phyloP scores from a whole-genome alignment of 176 grass and related monocot genomes.

The Oryza punctata region DNA sequence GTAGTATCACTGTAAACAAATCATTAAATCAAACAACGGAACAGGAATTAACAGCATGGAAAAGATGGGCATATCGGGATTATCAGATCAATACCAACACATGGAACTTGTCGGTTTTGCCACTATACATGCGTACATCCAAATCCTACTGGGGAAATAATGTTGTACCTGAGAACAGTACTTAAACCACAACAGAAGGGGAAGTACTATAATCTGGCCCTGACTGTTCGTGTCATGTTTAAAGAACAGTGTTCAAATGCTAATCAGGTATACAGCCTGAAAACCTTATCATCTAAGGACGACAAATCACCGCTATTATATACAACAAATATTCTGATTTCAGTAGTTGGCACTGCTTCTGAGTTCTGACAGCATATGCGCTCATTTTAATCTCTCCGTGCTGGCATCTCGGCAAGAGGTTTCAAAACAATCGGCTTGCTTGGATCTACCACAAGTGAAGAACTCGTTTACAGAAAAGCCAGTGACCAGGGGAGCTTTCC shows the following conservation, averaged over 20 bases:
- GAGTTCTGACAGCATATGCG: conserved; percentile 5
- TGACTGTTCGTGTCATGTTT: conserved; percentile 21
- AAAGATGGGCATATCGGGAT: neutral
- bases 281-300: conserved; percentile 27
- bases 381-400: conserved; percentile 17
- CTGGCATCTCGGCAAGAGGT: conserved; percentile 35
- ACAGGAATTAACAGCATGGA: neutral
- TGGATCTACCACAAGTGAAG: conserved; percentile 32
- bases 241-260: conserved; percentile 17
- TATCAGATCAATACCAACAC: conserved; percentile 34
- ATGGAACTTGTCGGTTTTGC: neutral
- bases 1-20: neutral
- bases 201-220: neutral
- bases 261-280: conserved; percentile 12
- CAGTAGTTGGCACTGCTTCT: conserved; percentile 14
- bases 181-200: neutral
- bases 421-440: conserved; percentile 31
- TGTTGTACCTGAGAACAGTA: conserved; percentile 3
- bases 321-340: conserved; percentile 8
- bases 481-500: conserved; percentile 74
- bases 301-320: conserved; percentile 1
- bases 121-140: neutral
- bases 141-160: neutral
- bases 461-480: conserved; percentile 58
- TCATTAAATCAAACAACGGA: neutral